Percentiles rank a stretch among this genome's conserved stretches.
phyloP scores from a whole-genome alignment of 148 eudicot genomes.

The Amaranthus palmeri region DNA sequence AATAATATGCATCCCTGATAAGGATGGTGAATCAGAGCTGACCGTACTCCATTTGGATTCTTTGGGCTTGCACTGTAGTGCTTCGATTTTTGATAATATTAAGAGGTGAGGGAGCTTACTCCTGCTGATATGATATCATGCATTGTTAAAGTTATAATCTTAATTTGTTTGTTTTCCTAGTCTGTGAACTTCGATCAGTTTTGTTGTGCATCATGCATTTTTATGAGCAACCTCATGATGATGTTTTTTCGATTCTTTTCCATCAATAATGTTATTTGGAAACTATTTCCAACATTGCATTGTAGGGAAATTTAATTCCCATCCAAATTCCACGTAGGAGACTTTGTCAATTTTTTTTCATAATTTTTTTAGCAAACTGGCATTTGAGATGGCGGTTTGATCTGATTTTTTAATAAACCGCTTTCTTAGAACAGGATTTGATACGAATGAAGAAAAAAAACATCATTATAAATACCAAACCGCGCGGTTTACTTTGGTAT shows the following conservation, averaged over 20 bases:
- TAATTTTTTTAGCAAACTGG: too few relatives aligned
- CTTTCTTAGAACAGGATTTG: too few relatives aligned
- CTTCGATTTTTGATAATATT: slow-evolving; percentile 45
- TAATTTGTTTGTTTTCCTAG: not conserved
- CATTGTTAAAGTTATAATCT: not conserved
- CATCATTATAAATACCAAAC: too few relatives aligned
- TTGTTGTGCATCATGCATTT: not conserved
- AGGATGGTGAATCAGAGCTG: slow-evolving; percentile 62
- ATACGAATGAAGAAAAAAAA: too few relatives aligned
- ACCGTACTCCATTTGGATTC: slow-evolving; percentile 91
- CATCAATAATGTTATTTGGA: too few relatives aligned
- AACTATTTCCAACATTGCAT: too few relatives aligned
- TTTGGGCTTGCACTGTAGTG: slow-evolving; percentile 60
- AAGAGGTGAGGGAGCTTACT: slow-evolving; percentile 38
- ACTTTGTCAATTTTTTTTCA: too few relatives aligned
- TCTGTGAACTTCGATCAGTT: not conserved
- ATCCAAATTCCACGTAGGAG: too few relatives aligned
- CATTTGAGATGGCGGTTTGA: too few relatives aligned
- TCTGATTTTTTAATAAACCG: too few relatives aligned
- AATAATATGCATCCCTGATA: slow-evolving; percentile 69
- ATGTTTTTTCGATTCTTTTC: not conserved
- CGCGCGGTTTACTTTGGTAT: too few relatives aligned
- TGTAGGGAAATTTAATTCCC: too few relatives aligned
- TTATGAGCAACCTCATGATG: not conserved
- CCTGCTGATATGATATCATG: not conserved